Base-by-base conservation (phyloP, 2,329 filamentous ascomycete species). In the Cladophialophora immunda region DNA sequence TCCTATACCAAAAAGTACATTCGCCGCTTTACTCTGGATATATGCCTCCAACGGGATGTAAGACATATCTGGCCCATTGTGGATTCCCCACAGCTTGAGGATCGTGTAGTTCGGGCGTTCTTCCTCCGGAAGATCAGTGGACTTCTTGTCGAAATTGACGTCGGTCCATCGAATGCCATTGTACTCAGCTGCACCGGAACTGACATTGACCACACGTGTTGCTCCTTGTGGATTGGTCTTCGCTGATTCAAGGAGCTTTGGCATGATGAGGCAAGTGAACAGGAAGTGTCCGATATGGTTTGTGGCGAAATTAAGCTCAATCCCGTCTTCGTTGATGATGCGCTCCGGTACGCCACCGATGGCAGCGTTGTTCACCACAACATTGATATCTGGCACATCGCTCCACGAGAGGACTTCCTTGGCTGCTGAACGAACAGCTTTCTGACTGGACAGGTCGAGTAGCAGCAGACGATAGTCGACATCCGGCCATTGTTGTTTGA, bases 1-100 rank as follows among this genome's bases (percentile, higher is more conserved):
- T 0, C 75, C 78, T 2, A 81, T 70, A 1, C 79, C 74, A 68
- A 80, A 80, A 36, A 84, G 71, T 55, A 84, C 78, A 61, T 81
- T 81, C 11, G 81, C 82, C 2, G 79, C 81, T 75, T 85, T 84
- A 54, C 76, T 74, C 63, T 83, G 81, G 4, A 78, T 79, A 72
- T 84, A 84, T 3, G 76, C 76, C 17, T 70, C 70, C 72, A 79
- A 81, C 25, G 70, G 73, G 27, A 67, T 71, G 71, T 81, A 81
- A 1, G 74, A 71, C 41, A 69, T 41, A 22, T 73, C 71, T 47
- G 34, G 55, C 13, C 47, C 52, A 11, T 69, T 63, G 7, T 47
- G 34, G 29, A 58, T 56, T 7, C 65, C 60, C 60, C 60, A 67
- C 30, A 30, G 5, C 13, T 54, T 13, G 34, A 59, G 50, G 22